Base-by-base conservation (phyloP, 257 asterid genomes). In the Marsdenia floribunda region DNA sequence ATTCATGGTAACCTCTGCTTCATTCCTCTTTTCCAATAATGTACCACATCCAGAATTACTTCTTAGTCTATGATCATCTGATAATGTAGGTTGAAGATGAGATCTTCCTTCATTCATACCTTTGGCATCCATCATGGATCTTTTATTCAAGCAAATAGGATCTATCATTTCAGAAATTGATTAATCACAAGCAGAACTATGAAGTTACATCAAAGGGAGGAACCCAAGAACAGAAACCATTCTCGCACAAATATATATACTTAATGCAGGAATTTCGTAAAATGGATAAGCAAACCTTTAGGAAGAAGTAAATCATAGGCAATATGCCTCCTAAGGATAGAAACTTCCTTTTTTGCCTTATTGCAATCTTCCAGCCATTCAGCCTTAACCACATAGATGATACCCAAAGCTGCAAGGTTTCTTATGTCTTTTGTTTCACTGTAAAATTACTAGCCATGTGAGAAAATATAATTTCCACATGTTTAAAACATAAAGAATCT, bases 301-400 rank as follows among this genome's bases (percentile, higher is more conserved):
- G 96, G 99, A 77, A 92, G 90, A 82, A 95, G 91, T 68, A 92
- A 68, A 86, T 95, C 96, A 84, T 86, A 79, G 80, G 98, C 96
- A 75, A 88, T 90, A 82, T 95, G 99, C 82, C 85, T 83, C 81
- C 82, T 86, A 73, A 80, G 88, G 22, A 95, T 97, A 78, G 92
- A 86, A 82, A 88, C 84, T 83, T 95, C 99, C 74, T 89, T 92
- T 87, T 83, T 92, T 81, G 76, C 83, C 40, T 70, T 79, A 79
- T 78, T 83, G 82, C 99, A 92, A 72, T 95, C 97, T 84, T 90
- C 96, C 75, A 95, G 96, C 99, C 99, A 95, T 71, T 78, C 79
- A 74, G 88, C 73, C 83, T 87, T 92, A 53, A 95, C 96, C 53
- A 92, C 90, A 73, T 80, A 81, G 69, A 88, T 85, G 71, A 95